Evolutionary conservation across 495 filamentous ascomycete genomes (phyloP), one percentile per base, ranked within the genome.

Genomic region (Podospora pseudopauciseta): DNA sequence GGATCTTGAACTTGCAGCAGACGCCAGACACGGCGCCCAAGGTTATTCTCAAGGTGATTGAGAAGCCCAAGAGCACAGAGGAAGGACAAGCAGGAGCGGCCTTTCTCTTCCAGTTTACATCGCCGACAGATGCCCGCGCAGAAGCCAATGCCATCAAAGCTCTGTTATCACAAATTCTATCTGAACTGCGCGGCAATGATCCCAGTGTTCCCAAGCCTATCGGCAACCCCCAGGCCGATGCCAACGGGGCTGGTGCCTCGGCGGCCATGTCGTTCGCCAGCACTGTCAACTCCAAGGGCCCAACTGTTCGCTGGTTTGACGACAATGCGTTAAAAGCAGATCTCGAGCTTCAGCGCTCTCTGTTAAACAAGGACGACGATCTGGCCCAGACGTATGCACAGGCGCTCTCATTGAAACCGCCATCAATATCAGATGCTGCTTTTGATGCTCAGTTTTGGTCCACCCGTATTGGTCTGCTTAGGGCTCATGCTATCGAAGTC

Each of bases 401-500:
- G 71, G 88, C 92, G 0, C 78, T 90, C 32, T 81, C 85, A 34
- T 90, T 89, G 5, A 96, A 94, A 72, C 92, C 93, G 2, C 90
- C 93, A 4, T 89, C 90, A 1, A 86, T 98, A 67, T 87, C 89
- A 0, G 86, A 90, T 19, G 82, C 84, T 0, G 86, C 92, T 68
- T 96, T 97, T 75, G 90, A 91, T 70, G 81, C 88, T 1, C 94
- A 96, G 76, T 99, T 99, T 81, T 99, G 95, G 95, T 90, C 92
- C 3, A 89, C 90, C 4, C 84, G 96, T 20, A 82, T 93, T 44
- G 91, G 91, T 77, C 81, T 97, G 2, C 84, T 99, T 16, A 90
- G 96, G 27, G 90, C 93, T 0, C 91, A 97, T 81, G 94, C 92
- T 15, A 93, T 97, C 62, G 93, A 97, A 79, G 86, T 86, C 68